Evolutionary conservation across 495 filamentous ascomycete genomes (phyloP), one percentile per base, ranked within the genome.

Genomic region (Aspergillus conjunctus): DNA sequence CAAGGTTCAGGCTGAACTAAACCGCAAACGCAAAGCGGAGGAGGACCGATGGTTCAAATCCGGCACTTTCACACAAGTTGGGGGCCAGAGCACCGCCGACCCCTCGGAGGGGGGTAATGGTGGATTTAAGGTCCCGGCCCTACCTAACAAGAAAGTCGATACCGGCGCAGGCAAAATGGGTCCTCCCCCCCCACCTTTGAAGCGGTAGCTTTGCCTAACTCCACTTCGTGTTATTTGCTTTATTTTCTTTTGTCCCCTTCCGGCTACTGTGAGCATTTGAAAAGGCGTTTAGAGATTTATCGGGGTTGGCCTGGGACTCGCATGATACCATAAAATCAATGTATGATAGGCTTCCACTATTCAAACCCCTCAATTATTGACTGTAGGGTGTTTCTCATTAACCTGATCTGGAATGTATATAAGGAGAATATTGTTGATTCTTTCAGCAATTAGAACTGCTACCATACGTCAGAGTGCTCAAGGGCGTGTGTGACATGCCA

Each of bases 11-110:
- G 88, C 90, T 3, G 92, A 83, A 74, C 74, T 92, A 66, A 91
- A 79, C 65, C 82, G 91, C 61, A 97, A 98, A 79, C 80, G 90
- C 67, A 94, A 94, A 66, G 93, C 92, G 6, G 93, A 97, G 63
- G 91, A 95, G 68, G 93, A 98, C 71, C 80, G 91, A 43, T 98
- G 92, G 88, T 98, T 98, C 77, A 95, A 91, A 69, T 89, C 91
- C 21, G 95, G 94, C 3, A 94, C 92, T 4, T 98, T 98, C 62
- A 97, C 94, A 26, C 92, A 96, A 76, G 85, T 96, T 56, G 89
- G 90, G 15, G 77, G 81, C 43, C 77, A 73, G 53, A 72, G 67
- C 44, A 73, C 56, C 37, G 72, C 70, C n/a, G 48, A 39, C 12
- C 48, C 54, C 15, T 45, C 66, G 0, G 67, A 63, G 33, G 57